Percentiles rank a stretch among this genome's conserved stretches.
These are phyloP conservation scores for Zygosaccharomyces pseudorouxii DNA, from an alignment of 805 yeast genomes.

Conservation along the genomic window DNA sequence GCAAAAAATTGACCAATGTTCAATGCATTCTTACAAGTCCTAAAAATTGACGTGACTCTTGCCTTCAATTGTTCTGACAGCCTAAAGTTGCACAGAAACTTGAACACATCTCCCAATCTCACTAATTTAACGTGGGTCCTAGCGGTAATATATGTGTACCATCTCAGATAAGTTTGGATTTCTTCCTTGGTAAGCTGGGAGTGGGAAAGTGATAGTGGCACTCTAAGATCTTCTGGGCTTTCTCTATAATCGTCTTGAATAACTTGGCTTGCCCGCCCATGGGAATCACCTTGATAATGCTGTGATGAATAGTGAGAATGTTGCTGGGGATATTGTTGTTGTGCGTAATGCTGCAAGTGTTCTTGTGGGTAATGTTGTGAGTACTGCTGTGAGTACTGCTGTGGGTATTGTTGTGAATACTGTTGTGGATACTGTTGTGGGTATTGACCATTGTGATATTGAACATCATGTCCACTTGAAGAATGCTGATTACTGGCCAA, in stretches of 20 bases:
- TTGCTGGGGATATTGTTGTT: not conserved
- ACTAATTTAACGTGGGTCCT: slow-evolving; percentile 66
- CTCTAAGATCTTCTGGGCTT: slow-evolving; percentile 38
- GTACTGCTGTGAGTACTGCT: slow-evolving; percentile 3
- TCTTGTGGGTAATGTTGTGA: not conserved
- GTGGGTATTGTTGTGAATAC: slow-evolving; percentile 9
- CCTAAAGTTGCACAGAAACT: slow-evolving; percentile 72
- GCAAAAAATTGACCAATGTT: slow-evolving; percentile 93
- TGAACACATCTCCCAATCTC: slow-evolving; percentile 69
- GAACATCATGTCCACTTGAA: not conserved
- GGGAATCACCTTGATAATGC: not conserved
- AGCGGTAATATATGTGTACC: slow-evolving; percentile 84
- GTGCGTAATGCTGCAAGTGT: not conserved
- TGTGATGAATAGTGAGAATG: not conserved
- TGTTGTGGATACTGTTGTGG: slow-evolving; percentile 4
- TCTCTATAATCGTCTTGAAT: slow-evolving; percentile 20
- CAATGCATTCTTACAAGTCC: slow-evolving; percentile 49
- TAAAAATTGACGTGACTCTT: slow-evolving; percentile 48
- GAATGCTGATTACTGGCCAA: not conserved
- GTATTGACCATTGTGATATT: not conserved
- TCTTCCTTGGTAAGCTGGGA: slow-evolving; percentile 73
- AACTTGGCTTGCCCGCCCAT: not conserved
- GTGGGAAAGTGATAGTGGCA: slow-evolving; percentile 61
- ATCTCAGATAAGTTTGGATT: slow-evolving; percentile 77
- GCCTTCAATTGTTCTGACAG: slow-evolving; percentile 49